Evolutionary conservation across 345 rosid species (phyloP), one percentile per base, ranked within the genome.

Genomic region (Euclidium syriacum): DNA sequence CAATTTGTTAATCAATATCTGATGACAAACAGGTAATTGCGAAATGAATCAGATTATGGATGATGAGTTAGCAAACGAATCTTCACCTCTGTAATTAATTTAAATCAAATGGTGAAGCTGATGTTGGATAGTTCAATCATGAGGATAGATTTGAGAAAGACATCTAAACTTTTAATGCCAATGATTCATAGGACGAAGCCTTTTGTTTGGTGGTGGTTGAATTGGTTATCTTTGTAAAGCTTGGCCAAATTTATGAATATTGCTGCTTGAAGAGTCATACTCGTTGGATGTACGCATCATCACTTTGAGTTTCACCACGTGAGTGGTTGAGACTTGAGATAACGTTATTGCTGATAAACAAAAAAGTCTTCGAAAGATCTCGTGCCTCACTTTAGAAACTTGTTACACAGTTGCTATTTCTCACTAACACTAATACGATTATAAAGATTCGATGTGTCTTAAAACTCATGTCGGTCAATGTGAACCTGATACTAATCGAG

Each of bases 321-420:
- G 25, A 27, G 65, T 57, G 58, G 72, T 48, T 67, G 72, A 68
- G 52, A 42, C 16, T 50, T 26, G 3, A 26, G 55, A 24, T 32
- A 2, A 33, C 23, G 5, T 20, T 14, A 14, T 23, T 17, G 10
- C 20, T 40, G n/a, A 3, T 12, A n/a, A 20, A 11, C 7, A 20
- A 34, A 29, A 9, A 53, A 27, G 43, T 17, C 32, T 49, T 26
- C 20, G 2, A 27, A 26, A 25, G 36, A 51, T 32, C 2, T 15
- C 4, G 19, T 15, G n/a, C n/a, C n/a, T n/a, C n/a, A n/a, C n/a
- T n/a, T n/a, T n/a, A n/a, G n/a, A n/a, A n/a, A n/a, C n/a, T n/a
- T n/a, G n/a, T n/a, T n/a, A n/a, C n/a, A n/a, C n/a, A n/a, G n/a
- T n/a, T n/a, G n/a, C n/a, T n/a, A n/a, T n/a, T n/a, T n/a, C n/a